Evolutionary conservation across 129 eudicot genomes (phyloP).

Genomic region (Kitagawia praeruptora): DNA sequence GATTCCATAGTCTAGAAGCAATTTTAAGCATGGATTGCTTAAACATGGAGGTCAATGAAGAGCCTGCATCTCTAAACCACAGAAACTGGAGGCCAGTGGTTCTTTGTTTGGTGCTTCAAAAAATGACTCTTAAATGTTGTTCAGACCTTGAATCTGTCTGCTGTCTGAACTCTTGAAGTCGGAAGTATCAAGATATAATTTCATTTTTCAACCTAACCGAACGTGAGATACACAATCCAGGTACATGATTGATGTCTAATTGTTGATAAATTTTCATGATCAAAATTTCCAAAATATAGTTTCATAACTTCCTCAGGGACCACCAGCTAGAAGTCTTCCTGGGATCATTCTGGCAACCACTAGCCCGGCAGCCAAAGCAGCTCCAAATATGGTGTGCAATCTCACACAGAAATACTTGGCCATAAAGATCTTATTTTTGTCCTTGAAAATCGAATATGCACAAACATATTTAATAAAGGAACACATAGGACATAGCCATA

Average conservation of each 20-base stretch:
- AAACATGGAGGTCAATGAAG: not conserved
- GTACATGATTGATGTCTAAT: not conserved
- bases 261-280: not conserved
- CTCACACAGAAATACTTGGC: slow-evolving; percentile 83
- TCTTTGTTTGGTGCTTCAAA: not conserved
- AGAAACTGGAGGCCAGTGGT: not conserved
- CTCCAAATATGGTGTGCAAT: slow-evolving; percentile 67
- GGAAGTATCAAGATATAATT: not conserved
- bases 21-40: not conserved
- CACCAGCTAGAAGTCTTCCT: not conserved
- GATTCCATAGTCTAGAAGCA: too few species aligned
- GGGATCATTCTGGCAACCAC: slow-evolving; percentile 48
- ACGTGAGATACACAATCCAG: not conserved
- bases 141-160: not conserved
- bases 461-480: not conserved
- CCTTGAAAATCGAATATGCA: slow-evolving; percentile 29
- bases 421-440: slow-evolving; percentile 76
- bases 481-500: not conserved
- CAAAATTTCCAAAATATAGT: not conserved
- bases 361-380: slow-evolving; percentile 71
- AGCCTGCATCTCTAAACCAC: not conserved
- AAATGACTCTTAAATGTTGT: not conserved
- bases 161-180: not conserved
- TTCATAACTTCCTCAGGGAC: not conserved
- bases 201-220: not conserved